Evolutionary conservation across 2,329 filamentous ascomycete genomes (phyloP), one percentile per base, ranked within the genome.

Genomic region (Biscogniauxia sp.): DNA sequence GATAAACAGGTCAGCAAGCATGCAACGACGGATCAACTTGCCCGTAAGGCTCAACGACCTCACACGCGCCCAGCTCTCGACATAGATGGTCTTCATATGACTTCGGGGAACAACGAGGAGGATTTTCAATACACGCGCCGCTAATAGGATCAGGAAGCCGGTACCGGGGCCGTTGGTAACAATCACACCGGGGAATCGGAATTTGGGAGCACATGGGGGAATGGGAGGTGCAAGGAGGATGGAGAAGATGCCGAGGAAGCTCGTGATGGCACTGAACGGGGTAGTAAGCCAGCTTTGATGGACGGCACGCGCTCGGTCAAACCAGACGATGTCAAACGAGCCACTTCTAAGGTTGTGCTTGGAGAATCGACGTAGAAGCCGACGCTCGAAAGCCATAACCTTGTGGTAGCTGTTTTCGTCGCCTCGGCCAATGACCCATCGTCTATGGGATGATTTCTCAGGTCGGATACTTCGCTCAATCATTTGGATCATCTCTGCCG

Each of bases 61-160:
- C 17, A 96, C 91, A 17, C 95, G 84, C 2, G 95, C 94, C 89
- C 93, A 97, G 20, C 91, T 95, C 80, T 99, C 95, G 26, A 97
- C 85, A 73, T 95, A 99, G 15, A 98, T 80, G 9, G 90, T 88
- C 64, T 87, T 85, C 78, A 94, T 88, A 64, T 83, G 83, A 26
- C 80, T 76, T 20, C 79, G 73, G 0, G 81, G 81, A 25, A 78
- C 76, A 5, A 80, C 9, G 57, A 67, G 77, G 37, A 80, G 66
- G 11, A 85, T 62, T 69, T 82, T 84, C 54, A 86, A 69, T 0
- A 78, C 1, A 49, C 82, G 79, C 0, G 80, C 82, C 0, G 78
- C 77, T 1, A 85, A 56, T 1, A 81, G 83, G 54, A 97, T 80
- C 41, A 96, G 88, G 62, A 96, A 92, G 0, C 89, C 92, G 0